These are phyloP conservation scores for Leccinum subgranulosum DNA, from an alignment of 768 basidiomycete genomes.

Conservation along the genomic window DNA sequence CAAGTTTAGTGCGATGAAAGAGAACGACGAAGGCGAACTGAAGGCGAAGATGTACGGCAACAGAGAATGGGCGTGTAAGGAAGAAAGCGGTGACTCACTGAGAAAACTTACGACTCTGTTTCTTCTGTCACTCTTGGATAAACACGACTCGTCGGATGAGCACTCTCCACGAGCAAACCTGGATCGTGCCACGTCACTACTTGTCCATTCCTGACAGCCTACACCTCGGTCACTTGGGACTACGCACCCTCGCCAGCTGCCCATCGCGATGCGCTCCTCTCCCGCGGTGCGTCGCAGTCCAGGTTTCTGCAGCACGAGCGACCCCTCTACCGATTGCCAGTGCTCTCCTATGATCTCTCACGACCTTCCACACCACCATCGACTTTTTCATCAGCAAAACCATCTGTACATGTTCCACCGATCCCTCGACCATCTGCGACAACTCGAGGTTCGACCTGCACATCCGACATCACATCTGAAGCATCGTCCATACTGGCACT, in stretches of 20 bases:
- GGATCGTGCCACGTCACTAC: no score
- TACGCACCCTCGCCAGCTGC: constrained; percentile 16
- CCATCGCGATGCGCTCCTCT: constrained; percentile 20
- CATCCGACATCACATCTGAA: constrained; percentile 8
- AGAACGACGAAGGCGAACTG: constrained; percentile 82
- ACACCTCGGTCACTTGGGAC: constrained; percentile 19
- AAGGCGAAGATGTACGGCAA: constrained; percentile 78
- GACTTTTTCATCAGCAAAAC: not conserved
- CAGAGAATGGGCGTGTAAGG: no score
- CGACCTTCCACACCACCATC: not conserved
- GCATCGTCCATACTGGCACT: not conserved
- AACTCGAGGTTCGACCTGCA: constrained; percentile 1
- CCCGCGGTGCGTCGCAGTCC: constrained; percentile 26
- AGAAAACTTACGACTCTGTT: no score
- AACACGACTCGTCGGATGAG: no score
- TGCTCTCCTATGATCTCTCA: not conserved
- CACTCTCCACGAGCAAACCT: no score
- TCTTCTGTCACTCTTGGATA: no score
- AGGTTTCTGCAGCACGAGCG: constrained; percentile 20
- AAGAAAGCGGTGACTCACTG: no score
- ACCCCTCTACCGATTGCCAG: not conserved
- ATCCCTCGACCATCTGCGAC: not conserved
- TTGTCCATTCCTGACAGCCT: no score
- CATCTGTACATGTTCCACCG: not conserved
- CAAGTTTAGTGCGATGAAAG: constrained; percentile 36